Conservation (phyloP, 805 yeast genomes). For the Hanseniaspora lachancei region DNA sequence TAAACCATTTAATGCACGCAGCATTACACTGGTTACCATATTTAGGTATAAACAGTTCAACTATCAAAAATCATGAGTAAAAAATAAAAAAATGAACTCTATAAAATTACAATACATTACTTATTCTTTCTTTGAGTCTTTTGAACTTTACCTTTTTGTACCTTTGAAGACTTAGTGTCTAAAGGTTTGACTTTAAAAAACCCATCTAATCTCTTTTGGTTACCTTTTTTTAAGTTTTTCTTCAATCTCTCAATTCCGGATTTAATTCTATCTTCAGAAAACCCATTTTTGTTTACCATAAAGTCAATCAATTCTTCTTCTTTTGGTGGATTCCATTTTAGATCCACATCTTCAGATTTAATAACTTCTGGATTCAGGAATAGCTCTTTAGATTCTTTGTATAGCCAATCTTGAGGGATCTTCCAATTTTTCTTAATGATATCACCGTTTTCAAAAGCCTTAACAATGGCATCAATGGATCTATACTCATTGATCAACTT, state of each 20-base stretch:
- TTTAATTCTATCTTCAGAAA: conserved; percentile 81
- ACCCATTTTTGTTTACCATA: conserved; percentile 78
- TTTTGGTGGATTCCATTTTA: conserved; percentile 86
- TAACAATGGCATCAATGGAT: conserved; percentile 64
- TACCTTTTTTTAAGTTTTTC: conserved; percentile 71
- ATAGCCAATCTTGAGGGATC: conserved; percentile 93
- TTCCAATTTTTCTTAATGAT: conserved; percentile 41
- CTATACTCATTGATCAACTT: conserved; percentile 80
- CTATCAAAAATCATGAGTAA: background rate
- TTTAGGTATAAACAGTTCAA: background rate
- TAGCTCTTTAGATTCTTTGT: conserved; percentile 69
- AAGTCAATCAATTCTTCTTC: conserved; percentile 69
- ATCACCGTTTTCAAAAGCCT: conserved; percentile 36
- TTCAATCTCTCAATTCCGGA: conserved; percentile 74
- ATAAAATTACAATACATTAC: background rate
- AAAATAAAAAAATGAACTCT: background rate
- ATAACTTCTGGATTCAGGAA: conserved; percentile 73
- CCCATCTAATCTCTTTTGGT: conserved; percentile 86
- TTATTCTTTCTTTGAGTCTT: conserved; percentile 11
- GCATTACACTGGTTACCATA: background rate
- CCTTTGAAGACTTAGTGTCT: conserved; percentile 32
- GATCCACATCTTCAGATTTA: conserved; percentile 43
- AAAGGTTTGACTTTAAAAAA: conserved; percentile 59
- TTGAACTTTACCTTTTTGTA: conserved; percentile 17
- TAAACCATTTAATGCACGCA: background rate